Percentiles rank a stretch among this genome's conserved stretches.
phyloP scores from a whole-genome alignment of 805 yeast genomes.

The Schwanniomyces yamadae region DNA sequence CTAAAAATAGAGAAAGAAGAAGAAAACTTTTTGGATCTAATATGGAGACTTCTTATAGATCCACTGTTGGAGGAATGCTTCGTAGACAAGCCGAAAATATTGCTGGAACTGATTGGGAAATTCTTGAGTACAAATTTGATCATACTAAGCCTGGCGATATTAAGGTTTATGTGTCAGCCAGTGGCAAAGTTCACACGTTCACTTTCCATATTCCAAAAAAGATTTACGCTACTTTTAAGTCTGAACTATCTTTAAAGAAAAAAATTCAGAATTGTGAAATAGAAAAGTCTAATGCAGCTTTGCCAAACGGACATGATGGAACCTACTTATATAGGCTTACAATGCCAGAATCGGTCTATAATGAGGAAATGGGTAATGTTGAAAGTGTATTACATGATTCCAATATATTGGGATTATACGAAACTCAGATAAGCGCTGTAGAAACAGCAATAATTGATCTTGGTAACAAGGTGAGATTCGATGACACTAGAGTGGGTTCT shows the following conservation, averaged over 20 bases:
- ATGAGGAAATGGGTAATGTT: slow-evolving; percentile 54
- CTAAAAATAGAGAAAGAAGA: slow-evolving; percentile 69
- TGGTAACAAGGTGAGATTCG: slow-evolving; percentile 72
- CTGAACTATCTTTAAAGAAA: slow-evolving; percentile 39
- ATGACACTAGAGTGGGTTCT: slow-evolving; percentile 71
- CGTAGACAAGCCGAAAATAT: slow-evolving; percentile 76
- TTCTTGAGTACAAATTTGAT: slow-evolving; percentile 65
- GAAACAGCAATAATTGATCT: slow-evolving; percentile 78
- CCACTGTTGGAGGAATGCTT: slow-evolving; percentile 65
- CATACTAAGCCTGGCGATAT: slow-evolving; percentile 66
- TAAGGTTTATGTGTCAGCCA: slow-evolving; percentile 66
- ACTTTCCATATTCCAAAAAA: slow-evolving; percentile 72
- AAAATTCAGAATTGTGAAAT: slow-evolving; percentile 51
- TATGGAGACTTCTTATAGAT: slow-evolving; percentile 50
- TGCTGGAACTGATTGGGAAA: slow-evolving; percentile 81
- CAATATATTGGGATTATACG: slow-evolving; percentile 69
- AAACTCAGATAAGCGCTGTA: slow-evolving; percentile 61
- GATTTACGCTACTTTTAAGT: slow-evolving; percentile 65
- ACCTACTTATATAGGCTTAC: slow-evolving; percentile 57
- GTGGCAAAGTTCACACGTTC: slow-evolving; percentile 71
- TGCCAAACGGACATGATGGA: slow-evolving; percentile 69
- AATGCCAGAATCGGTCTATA: slow-evolving; percentile 64
- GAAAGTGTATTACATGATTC: slow-evolving; percentile 65
- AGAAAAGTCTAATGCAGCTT: slow-evolving; percentile 54
- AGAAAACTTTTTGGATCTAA: slow-evolving; percentile 74